Evolutionary conservation across 176 grass and related monocot species (phyloP).

Genomic region (Phoenix dactylifera): DNA sequence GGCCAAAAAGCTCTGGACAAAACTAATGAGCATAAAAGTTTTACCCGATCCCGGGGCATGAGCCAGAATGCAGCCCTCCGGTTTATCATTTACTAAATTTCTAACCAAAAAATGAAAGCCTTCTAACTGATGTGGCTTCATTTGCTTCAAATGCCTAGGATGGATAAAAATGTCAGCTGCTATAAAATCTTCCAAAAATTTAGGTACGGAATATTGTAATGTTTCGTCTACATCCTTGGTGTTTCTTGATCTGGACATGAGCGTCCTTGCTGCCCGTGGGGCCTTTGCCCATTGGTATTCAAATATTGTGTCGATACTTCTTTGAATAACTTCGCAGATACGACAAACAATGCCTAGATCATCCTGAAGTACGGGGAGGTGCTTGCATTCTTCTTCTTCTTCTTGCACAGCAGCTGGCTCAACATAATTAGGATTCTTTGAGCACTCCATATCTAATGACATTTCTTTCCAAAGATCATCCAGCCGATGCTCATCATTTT

Average conservation of each 20-base stretch:
- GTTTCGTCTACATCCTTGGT: slow-evolving; percentile 44
- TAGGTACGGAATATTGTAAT: slow-evolving; percentile 33
- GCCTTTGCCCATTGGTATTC: slow-evolving; percentile 94
- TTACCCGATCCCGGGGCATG: too few species aligned
- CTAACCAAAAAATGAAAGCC: slow-evolving; percentile 90
- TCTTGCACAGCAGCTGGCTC: slow-evolving; percentile 9
- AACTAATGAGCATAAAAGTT: too few species aligned
- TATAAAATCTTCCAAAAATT: not conserved
- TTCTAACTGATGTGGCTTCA: slow-evolving; percentile 80
- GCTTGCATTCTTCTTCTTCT: too few species aligned
- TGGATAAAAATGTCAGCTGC: slow-evolving; percentile 60
- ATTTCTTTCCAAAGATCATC: slow-evolving; percentile 89
- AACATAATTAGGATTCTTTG: slow-evolving; percentile 61
- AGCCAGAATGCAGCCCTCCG: too few species aligned
- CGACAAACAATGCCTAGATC: slow-evolving; percentile 60
- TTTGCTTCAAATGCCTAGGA: slow-evolving; percentile 74
- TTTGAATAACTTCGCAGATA: slow-evolving; percentile 88
- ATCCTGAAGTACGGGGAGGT: too few species aligned
- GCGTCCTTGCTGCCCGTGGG: slow-evolving; percentile 42
- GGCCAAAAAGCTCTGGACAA: too few species aligned
- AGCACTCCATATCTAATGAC: slow-evolving; percentile 67
- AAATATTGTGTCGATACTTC: slow-evolving; percentile 85
- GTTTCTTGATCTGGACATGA: slow-evolving; percentile 24
- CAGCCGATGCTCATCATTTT: slow-evolving; percentile 64
- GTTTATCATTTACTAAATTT: slow-evolving; percentile 59